phyloP scores from a whole-genome alignment of 495 filamentous ascomycete genomes.

The Podospora comata region DNA sequence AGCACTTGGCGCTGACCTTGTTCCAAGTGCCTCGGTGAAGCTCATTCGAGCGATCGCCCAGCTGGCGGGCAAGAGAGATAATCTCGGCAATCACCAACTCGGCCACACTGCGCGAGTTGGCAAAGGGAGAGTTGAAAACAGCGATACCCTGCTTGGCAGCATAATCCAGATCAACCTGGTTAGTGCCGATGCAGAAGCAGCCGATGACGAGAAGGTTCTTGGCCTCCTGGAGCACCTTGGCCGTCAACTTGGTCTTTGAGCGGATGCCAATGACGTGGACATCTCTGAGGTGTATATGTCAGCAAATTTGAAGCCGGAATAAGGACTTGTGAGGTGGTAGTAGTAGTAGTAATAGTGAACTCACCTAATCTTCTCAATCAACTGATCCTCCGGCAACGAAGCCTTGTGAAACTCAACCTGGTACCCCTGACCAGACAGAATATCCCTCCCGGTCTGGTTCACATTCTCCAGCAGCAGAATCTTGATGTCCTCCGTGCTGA shows the following conservation, averaged over 20 bases:
- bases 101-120: conserved; percentile 94
- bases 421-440: conserved; percentile 82
- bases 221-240: conserved; percentile 79
- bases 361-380: conserved; percentile 95
- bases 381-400: conserved; percentile 84
- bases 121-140: conserved; percentile 99
- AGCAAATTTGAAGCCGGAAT: too few species aligned
- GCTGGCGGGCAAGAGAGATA: conserved; percentile 83
- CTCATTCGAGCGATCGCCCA: conserved; percentile 90
- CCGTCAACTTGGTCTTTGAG: conserved; percentile 93
- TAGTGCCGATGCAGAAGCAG: conserved; percentile 99
- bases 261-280: conserved; percentile 98
- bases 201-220: conserved; percentile 94
- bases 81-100: conserved; percentile 95
- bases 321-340: too few species aligned
- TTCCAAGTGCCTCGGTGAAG: conserved; percentile 96
- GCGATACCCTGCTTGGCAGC: conserved; percentile 89
- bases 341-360: conserved; percentile 23
- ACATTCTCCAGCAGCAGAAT: conserved; percentile 95
- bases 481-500: conserved; percentile 91
- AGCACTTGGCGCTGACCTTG: conserved; percentile 92
- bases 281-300: conserved; percentile 52
- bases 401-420: conserved; percentile 90
- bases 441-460: conserved; percentile 81
- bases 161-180: conserved; percentile 93